phyloP scores from a whole-genome alignment of 768 basidiomycete genomes.

The Rhizopogon vulgaris region DNA sequence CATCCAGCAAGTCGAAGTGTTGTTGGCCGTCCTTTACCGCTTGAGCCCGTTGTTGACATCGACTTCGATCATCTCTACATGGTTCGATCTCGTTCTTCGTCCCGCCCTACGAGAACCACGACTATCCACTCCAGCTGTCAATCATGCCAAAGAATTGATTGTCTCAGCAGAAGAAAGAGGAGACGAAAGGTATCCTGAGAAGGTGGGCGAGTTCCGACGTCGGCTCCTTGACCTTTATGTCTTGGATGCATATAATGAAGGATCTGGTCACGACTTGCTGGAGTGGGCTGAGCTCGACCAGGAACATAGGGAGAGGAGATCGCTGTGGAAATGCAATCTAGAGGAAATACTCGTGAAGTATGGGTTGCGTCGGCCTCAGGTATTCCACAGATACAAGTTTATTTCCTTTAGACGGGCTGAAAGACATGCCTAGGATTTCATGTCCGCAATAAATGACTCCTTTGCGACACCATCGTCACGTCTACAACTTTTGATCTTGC shows the following conservation, averaged over 20 bases:
- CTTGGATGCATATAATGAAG: constrained; percentile 70
- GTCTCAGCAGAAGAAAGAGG: constrained; percentile 50
- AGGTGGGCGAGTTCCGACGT: constrained; percentile 59
- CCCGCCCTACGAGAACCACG: constrained; percentile 73
- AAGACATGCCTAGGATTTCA: constrained; percentile 48
- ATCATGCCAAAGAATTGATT: constrained; percentile 69
- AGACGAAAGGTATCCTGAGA: constrained; percentile 39
- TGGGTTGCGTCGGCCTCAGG: constrained; percentile 58
- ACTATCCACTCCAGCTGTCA: constrained; percentile 49
- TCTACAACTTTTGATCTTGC: constrained; percentile 62
- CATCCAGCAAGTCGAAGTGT: constrained; percentile 55
- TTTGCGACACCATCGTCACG: constrained; percentile 57
- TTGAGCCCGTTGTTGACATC: constrained; percentile 57
- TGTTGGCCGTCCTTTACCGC: constrained; percentile 61
- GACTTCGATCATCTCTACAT: constrained; percentile 62
- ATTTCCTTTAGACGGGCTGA: constrained; percentile 7
- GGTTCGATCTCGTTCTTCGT: constrained; percentile 79
- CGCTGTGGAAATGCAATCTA: constrained; percentile 72
- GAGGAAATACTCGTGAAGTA: constrained; percentile 68
- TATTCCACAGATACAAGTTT: constrained; percentile 21
- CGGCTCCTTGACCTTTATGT: constrained; percentile 71
- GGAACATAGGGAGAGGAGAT: constrained; percentile 51
- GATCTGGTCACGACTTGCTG: constrained; percentile 63
- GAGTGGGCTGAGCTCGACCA: constrained; percentile 68
- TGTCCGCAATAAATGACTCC: constrained; percentile 59